Evolutionary conservation across 2,329 filamentous ascomycete genomes (phyloP), one percentile per base, ranked within the genome.

Genomic region (Aspergillus novofumigatus): DNA sequence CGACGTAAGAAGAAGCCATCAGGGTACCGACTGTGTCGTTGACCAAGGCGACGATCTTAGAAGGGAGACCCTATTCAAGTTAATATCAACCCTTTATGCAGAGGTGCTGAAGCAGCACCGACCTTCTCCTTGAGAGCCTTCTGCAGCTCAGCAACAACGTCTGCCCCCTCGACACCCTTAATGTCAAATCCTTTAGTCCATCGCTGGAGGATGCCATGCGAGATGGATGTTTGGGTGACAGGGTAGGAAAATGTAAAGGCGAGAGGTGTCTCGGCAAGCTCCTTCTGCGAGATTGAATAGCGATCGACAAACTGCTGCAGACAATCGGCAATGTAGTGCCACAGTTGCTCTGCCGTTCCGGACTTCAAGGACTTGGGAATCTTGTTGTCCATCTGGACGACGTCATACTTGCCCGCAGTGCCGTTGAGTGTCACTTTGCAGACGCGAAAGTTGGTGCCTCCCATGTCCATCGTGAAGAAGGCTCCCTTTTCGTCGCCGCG

Each of bases 141-240:
- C 73, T 92, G 88, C 42, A 96, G 86, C 79, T 92, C 88, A 49
- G 88, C 87, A 1, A 93, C 90, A 14, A 95, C 87, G 67, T 96
- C 92, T 50, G 91, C 69, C 53, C 91, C 91, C 77, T 95, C 91
- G 45, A 96, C 90, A n/a, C 89, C 91, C 8, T 83, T 80, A 70
- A 95, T 92, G 69, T 95, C 90, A 68, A 95, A 96, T 10, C 90
- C 90, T 78, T 95, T 96, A 61, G 91, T 96, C 92, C 92, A 96
- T 62, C 89, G 86, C 75, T 95, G 91, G 56, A 96, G 81, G 44
- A 94, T 83, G 56, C 91, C 91, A 73, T 92, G 88, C 63, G 92
- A 88, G 66, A 96, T 91, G 72, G 89, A 90, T 68, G 90, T 83
- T 72, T 96, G 92, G 1, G 88, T 90, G 20, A 91, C 90, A 3